Percentiles rank a stretch among this genome's conserved stretches.
Evolutionary conservation across 2,329 filamentous ascomycete genomes (phyloP).

Genomic region (Coleophoma crateriformis): DNA sequence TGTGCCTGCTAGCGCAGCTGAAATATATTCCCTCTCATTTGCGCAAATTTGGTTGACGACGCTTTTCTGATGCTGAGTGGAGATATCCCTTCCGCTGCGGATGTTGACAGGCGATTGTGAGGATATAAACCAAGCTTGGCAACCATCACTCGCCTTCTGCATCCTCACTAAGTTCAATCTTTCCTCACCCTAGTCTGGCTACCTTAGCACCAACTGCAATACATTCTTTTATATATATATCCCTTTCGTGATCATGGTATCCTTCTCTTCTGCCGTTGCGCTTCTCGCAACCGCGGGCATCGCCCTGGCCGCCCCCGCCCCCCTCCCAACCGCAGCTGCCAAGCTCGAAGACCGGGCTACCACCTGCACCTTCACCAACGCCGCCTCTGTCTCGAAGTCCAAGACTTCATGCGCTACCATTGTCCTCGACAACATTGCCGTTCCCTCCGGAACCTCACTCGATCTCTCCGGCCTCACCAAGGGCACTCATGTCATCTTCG

Average conservation of each 20-base stretch:
- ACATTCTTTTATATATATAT: not conserved
- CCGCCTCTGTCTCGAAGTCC: conserved; percentile 38
- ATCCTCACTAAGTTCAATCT: not conserved
- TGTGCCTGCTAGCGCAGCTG: no score
- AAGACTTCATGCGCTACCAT: conserved; percentile 49
- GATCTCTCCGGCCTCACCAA: conserved; percentile 33
- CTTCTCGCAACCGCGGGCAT: not conserved
- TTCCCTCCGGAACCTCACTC: conserved; percentile 52
- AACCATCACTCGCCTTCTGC: not conserved
- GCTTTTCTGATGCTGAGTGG: no score
- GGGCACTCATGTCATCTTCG: conserved; percentile 42
- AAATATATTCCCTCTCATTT: no score
- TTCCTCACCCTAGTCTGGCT: not conserved
- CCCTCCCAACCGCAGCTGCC: conserved; percentile 4
- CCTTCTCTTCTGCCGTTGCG: not conserved
- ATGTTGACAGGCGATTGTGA: not conserved
- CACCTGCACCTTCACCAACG: conserved; percentile 47
- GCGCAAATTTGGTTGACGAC: not conserved
- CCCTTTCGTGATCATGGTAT: not conserved
- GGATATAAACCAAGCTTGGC: not conserved
- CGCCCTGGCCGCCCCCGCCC: conserved; percentile 1
- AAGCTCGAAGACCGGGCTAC: conserved; percentile 13
- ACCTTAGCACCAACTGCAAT: not conserved
- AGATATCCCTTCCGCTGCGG: no score
- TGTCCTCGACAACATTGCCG: conserved; percentile 44